Base-by-base conservation (phyloP, 2,329 filamentous ascomycete genomes). In the Fusarium sp. region DNA sequence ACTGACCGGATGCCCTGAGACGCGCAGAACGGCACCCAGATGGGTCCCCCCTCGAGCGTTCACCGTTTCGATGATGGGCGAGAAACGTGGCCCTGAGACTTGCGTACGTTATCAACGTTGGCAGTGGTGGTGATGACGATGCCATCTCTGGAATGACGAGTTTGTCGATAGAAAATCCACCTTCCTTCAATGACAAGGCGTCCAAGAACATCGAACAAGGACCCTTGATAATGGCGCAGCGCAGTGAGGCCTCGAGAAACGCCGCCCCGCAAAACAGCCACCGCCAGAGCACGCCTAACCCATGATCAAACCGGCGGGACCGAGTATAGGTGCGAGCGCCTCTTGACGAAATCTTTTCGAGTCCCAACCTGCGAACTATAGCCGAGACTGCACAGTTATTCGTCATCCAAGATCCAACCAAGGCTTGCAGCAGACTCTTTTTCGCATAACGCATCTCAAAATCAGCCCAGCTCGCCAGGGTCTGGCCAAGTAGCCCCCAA, bases 161-260 rank as follows among this genome's bases (percentile, higher is more conserved):
- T 49, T 49, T 38, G 44, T 23, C 27, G 14, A 54, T 44, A n/a
- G 6, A 27, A 23, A 50, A 57, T 27, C 27, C 16, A 46, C 27
- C 58, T 42, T 44, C 53, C 31, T 50, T 40, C 44, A 54, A 51
- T 44, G 31, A 46, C 23, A 42, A 49, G 23, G 59, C 23, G 38
- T 20, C 20, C 16, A 7, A 49, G 54, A 62, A n/a, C 20, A 49
- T 25, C 36, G 16, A 59, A 38, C 44, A 59, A 53, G 44, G 44
- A 33, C 33, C 44, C 44, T 25, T 59, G 44, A 53, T 53, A 31
- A 40, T 59, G 57, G 57, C 46, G 57, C 58, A 31, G 57, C 46
- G 57, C 58, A 31, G 58, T 59, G 64, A 66, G 51, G 51, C 51
- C 64, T 65, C 62, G 34, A 61, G 44, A 69, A 69, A 40, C 51